Percentiles rank a stretch among this genome's conserved stretches.
phyloP scores from a whole-genome alignment of 768 basidiomycete species.

The Hortiboletus flavorubellus region DNA sequence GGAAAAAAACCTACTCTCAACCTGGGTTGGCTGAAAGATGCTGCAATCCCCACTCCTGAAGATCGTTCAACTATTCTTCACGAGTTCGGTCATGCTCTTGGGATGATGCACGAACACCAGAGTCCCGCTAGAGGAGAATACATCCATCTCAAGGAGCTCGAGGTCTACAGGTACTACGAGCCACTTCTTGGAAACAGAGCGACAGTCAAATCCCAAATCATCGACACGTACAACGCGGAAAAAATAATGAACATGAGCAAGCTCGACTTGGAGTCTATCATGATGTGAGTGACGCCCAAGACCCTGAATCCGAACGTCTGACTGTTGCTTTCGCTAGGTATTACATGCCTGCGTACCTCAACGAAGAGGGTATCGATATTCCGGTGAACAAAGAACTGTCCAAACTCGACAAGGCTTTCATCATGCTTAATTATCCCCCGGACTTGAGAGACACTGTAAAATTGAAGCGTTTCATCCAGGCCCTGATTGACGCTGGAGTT shows the following conservation, averaged over 20 bases:
- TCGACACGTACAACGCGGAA: background rate
- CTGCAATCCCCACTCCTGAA: fast-evolving
- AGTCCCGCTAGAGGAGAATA: constrained; percentile 19
- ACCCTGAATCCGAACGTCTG: background rate
- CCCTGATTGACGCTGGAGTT: background rate
- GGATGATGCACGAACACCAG: constrained; percentile 28
- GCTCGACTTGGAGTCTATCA: background rate
- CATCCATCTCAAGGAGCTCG: constrained; percentile 13
- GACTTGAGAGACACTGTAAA: no score
- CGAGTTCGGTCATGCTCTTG: constrained; percentile 28
- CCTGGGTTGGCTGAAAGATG: background rate
- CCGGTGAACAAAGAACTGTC: background rate
- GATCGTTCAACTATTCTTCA: constrained; percentile 19
- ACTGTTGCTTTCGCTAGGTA: background rate
- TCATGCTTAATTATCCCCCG: background rate
- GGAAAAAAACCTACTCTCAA: background rate
- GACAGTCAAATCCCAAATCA: background rate
- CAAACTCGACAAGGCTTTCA: background rate
- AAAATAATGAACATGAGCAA: background rate
- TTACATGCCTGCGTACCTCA: background rate
- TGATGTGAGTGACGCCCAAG: background rate
- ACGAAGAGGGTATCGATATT: background rate
- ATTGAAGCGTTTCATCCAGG: background rate
- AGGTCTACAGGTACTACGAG: background rate
- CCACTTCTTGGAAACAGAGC: background rate